These are phyloP conservation scores for Aspergillus fijiensis DNA, from an alignment of 2,329 filamentous ascomycete species.

Conservation along the genomic window DNA sequence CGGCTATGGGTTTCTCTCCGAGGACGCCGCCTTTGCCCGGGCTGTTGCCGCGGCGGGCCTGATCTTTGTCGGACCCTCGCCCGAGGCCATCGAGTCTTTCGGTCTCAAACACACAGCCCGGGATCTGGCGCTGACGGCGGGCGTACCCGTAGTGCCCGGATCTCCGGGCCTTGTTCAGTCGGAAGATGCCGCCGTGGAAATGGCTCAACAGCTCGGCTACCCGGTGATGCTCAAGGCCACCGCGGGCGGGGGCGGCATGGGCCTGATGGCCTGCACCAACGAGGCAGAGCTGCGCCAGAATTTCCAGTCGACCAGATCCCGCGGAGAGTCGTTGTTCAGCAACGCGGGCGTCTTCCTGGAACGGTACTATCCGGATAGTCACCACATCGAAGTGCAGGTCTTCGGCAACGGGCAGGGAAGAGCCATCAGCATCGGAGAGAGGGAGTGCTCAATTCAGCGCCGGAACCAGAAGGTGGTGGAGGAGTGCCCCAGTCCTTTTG, in stretches of 20 bases:
- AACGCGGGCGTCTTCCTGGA: constrained; percentile 84
- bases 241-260: constrained; percentile 79
- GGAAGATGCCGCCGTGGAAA: constrained; percentile 21
- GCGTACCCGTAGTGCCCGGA: constrained; percentile 57
- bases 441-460: constrained; percentile 84
- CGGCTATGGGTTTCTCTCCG: constrained; percentile 66
- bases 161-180: constrained; percentile 48
- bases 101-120: constrained; percentile 59
- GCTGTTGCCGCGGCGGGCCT: constrained; percentile 55
- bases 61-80: constrained; percentile 59
- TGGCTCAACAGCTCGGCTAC: constrained; percentile 49
- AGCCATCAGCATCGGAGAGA: constrained; percentile 77
- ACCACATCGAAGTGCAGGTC: constrained; percentile 87
- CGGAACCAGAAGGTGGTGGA: constrained; percentile 90
- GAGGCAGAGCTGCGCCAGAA: constrained; percentile 52
- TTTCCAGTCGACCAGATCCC: constrained; percentile 60
- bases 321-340: constrained; percentile 80
- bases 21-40: constrained; percentile 62
- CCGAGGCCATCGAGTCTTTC: constrained; percentile 55
- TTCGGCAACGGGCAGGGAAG: constrained; percentile 76
- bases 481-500: constrained; percentile 77
- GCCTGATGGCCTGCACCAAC: constrained; percentile 71
- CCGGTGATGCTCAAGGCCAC: constrained; percentile 75
- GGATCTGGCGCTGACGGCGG: constrained; percentile 54
- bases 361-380: constrained; percentile 73